Conservation (phyloP, 768 basidiomycete species). For the Pleurotus citrinopileatus region DNA sequence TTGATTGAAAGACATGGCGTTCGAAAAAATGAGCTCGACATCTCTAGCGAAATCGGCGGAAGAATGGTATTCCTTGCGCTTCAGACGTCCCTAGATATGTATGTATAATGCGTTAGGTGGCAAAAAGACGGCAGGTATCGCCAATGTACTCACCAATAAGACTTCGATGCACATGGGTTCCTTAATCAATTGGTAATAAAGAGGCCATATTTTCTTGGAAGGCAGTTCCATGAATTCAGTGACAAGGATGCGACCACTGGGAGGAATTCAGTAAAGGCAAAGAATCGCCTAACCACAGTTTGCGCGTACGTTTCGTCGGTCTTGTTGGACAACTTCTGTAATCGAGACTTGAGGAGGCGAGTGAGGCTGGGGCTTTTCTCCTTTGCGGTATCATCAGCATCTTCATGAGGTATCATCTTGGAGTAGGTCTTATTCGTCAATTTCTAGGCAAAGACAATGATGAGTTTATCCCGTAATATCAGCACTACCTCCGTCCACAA, state of each 20-base stretch:
- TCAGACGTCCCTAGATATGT: conserved; percentile 64
- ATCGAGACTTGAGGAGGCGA: conserved; percentile 61
- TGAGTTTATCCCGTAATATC: conserved; percentile 1
- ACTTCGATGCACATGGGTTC: conserved; percentile 75
- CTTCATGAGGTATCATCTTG: conserved; percentile 41
- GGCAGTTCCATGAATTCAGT: conserved; percentile 85
- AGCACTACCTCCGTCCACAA: neutral
- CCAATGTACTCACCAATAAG: conserved; percentile 60
- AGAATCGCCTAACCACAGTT: conserved; percentile 5
- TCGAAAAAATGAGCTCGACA: conserved; percentile 86
- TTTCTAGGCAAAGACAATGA: conserved; percentile 32
- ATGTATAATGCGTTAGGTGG: too few species aligned
- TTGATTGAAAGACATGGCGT: conserved; percentile 85
- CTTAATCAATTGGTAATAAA: conserved; percentile 79
- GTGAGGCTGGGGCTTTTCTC: conserved; percentile 62
- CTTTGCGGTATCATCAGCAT: conserved; percentile 37
- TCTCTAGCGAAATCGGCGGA: conserved; percentile 77
- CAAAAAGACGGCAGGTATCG: too few species aligned
- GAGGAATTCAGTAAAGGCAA: neutral
- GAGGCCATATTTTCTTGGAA: conserved; percentile 71
- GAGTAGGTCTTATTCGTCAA: conserved; percentile 45
- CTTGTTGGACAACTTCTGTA: conserved; percentile 73
- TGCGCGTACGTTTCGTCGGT: conserved; percentile 64
- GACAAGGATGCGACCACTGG: conserved; percentile 65
- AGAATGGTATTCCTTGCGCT: conserved; percentile 72